These are phyloP conservation scores for Aspergillus indologenus DNA, from an alignment of 495 filamentous ascomycete species.

Conservation along the genomic window DNA sequence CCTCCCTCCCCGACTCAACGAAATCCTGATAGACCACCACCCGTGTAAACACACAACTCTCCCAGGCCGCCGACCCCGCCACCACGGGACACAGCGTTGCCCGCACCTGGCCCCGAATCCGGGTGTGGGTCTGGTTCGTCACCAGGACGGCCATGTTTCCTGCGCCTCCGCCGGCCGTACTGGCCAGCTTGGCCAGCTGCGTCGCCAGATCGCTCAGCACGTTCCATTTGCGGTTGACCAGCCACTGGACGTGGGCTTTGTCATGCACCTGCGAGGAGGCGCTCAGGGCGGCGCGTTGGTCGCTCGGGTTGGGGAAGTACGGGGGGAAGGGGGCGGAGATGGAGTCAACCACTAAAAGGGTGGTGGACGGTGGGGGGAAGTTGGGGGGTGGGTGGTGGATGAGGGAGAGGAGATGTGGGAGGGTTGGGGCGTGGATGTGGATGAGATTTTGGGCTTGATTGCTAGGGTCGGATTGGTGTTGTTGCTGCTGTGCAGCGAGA, in stretches of 20 bases:
- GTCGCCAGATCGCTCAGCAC: slow-evolving; percentile 56
- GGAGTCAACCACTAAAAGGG: slow-evolving; percentile 72
- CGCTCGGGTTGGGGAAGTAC: slow-evolving; percentile 59
- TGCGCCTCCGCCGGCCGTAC: slow-evolving; percentile 49
- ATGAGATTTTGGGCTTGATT: slow-evolving; percentile 31
- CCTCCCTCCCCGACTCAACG: slow-evolving; percentile 12
- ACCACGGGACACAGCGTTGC: slow-evolving; percentile 72
- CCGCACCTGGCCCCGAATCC: slow-evolving; percentile 50
- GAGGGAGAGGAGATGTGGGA: slow-evolving; percentile 76
- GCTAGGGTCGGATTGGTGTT: slow-evolving; percentile 13
- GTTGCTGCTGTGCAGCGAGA: slow-evolving; percentile 23
- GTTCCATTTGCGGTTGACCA: slow-evolving; percentile 58
- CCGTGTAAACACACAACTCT: slow-evolving; percentile 60
- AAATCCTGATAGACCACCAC: slow-evolving; percentile 71
- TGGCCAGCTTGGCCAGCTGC: slow-evolving; percentile 64
- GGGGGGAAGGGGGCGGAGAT: slow-evolving; percentile 70
- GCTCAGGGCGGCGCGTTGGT: slow-evolving; percentile 13
- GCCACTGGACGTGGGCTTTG: slow-evolving; percentile 51
- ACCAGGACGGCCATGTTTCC: slow-evolving; percentile 65
- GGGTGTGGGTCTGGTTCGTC: slow-evolving; percentile 69
- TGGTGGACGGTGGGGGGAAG: slow-evolving; percentile 58
- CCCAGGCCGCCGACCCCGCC: slow-evolving; percentile 62
- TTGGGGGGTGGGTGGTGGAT: slow-evolving; percentile 57
- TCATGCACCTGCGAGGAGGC: slow-evolving; percentile 31
- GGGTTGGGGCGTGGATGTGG: slow-evolving; percentile 48